A percentile compares a stretch with the other conserved stretches of the same genome.
These are phyloP conservation scores for Lactifluus hygrophoroides DNA, from an alignment of 768 basidiomycete species.

Conservation along the genomic window DNA sequence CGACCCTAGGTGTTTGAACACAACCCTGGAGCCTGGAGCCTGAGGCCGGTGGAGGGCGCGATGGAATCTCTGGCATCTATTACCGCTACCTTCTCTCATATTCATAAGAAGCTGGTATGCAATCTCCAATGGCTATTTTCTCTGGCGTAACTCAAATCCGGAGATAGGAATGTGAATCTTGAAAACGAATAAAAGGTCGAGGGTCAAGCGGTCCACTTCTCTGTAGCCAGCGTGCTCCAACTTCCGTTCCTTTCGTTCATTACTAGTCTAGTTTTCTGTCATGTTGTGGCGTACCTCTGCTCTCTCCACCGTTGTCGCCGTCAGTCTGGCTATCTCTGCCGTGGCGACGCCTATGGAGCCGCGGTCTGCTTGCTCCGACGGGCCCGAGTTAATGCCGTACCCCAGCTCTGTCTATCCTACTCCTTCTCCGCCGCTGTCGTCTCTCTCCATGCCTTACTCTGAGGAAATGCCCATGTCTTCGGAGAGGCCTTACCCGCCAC, in stretches of 20 bases:
- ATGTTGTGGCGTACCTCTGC: constrained; percentile 2
- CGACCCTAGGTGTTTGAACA: background rate
- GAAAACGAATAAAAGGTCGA: constrained; percentile 3
- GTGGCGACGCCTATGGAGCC: constrained; percentile 1
- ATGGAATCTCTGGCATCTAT: no score
- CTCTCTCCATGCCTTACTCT: no score
- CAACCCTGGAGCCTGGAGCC: no score
- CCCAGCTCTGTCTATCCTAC: background rate
- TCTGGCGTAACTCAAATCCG: background rate
- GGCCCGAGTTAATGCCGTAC: background rate
- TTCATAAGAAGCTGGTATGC: background rate
- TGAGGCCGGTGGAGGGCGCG: no score
- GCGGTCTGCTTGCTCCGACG: background rate
- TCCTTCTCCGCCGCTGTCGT: no score
- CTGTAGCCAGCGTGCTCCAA: background rate
- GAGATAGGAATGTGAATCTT: constrained; percentile 7
- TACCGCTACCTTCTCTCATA: background rate
- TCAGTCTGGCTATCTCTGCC: background rate
- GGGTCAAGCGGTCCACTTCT: background rate
- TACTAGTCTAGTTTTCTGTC: background rate
- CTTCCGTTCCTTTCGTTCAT: constrained; percentile 12
- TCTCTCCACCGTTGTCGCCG: background rate
- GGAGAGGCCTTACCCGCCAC: background rate
- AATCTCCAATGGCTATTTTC: background rate
- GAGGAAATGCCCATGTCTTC: no score